Evolutionary conservation across 2,329 filamentous ascomycete species (phyloP).

Genomic region (Juglanconis sp.): DNA sequence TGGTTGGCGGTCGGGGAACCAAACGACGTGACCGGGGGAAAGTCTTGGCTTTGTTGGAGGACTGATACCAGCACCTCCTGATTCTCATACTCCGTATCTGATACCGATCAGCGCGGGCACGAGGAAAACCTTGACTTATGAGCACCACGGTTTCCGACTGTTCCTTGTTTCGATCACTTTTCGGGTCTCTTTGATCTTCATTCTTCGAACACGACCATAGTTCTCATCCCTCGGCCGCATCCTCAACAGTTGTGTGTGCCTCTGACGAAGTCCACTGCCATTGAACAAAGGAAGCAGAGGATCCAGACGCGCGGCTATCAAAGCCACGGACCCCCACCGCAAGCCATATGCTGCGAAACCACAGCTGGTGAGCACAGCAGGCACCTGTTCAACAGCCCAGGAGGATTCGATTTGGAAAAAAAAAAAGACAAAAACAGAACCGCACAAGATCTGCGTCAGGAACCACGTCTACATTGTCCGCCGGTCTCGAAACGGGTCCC

Average conservation of each 20-base stretch:
- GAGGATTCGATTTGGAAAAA: not conserved
- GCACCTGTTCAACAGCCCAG: not conserved
- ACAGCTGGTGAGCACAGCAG: not conserved
- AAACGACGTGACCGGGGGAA: slow-evolving; percentile 3
- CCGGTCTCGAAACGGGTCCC: not conserved
- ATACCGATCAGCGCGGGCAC: slow-evolving; percentile 11
- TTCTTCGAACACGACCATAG: not conserved
- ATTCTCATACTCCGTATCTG: slow-evolving; percentile 11
- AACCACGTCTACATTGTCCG: not conserved
- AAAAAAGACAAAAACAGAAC: not conserved
- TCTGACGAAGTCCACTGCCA: not conserved
- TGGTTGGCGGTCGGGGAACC: slow-evolving; percentile 8
- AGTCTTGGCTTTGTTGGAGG: slow-evolving; percentile 16
- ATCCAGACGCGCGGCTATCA: slow-evolving; percentile 16
- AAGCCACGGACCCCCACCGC: not conserved
- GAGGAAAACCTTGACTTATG: slow-evolving; percentile 12
- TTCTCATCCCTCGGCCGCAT: not conserved
- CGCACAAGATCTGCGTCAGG: not conserved
- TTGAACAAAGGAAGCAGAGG: not conserved
- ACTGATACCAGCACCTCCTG: slow-evolving; percentile 1
- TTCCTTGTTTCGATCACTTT: slow-evolving; percentile 5
- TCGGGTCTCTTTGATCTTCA: not conserved
- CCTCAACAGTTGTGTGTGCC: not conserved
- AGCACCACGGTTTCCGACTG: slow-evolving; percentile 2
- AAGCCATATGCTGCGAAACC: not conserved